Base-by-base conservation (phyloP, 1,284 basidiomycete species). In the Cryptococcus neoformans region DNA sequence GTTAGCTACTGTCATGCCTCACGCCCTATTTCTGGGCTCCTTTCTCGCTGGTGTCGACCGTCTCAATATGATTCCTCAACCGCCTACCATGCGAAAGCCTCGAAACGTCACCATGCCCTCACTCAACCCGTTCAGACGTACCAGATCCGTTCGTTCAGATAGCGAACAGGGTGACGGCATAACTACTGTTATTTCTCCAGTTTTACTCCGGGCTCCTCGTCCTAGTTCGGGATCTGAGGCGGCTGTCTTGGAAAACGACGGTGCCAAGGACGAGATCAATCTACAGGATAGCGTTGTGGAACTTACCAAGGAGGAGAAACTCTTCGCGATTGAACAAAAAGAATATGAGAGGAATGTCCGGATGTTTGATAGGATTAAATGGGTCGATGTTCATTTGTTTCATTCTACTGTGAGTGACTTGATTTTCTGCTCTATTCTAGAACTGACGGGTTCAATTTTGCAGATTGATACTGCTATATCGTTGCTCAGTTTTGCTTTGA, bases 1-100 rank as follows among this genome's bases (percentile, higher is more conserved):
- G 21, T 7, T 65, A 89, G 88, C 89, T 34, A 87, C 91, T 46
- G 90, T 90, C 54, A 81, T 82, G 93, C 93, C 94, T 0, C 94
- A 97, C 73, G 87, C 88, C 46, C 81, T 97, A 21, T 94, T 92
- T 79, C 81, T 97, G 6, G 93, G 92, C 9, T 92, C 89, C 2
- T 85, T 88, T 40, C 82, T 95, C 16, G 87, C 90, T 2, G 90
- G 88, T 0, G 86, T 92, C 68, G 87, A 92, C 62, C 80, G 92
- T 51, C 70, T 80, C 10, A 66, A 70, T 55, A 73, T 77, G 67
- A 60, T 67, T n/a, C 78, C 73, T 14, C 44, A 53, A 9, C 60
- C 63, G 11, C 68, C 67, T 6, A 54, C 48, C 28, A 65, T 54
- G 5, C 52, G 48, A 28, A 53, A 40, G 42, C 53, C 51, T 2